Percentiles rank a stretch among this genome's conserved stretches.
phyloP scores from a whole-genome alignment of 2,329 filamentous ascomycete genomes.

The Zalaria sp. region DNA sequence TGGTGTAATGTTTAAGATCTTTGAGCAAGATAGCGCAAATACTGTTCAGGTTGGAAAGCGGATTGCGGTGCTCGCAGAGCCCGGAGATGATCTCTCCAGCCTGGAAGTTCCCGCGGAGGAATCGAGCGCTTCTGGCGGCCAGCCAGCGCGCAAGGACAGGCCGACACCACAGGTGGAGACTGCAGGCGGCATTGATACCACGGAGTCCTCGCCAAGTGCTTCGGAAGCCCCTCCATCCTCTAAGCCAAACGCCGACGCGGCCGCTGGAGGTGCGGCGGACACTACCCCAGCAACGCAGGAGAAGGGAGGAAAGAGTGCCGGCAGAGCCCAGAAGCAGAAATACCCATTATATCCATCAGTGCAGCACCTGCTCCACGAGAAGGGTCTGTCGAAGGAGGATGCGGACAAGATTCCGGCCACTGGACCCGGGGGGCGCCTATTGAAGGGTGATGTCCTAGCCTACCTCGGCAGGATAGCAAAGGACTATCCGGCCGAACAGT shows the following conservation, averaged over 20 bases:
- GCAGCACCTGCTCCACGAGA: slow-evolving; percentile 62
- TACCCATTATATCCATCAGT: slow-evolving; percentile 76
- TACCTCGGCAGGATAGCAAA: slow-evolving; percentile 68
- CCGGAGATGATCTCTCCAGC: slow-evolving; percentile 61
- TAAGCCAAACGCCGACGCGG: slow-evolving; percentile 12
- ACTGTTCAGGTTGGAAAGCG: slow-evolving; percentile 61
- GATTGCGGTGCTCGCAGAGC: slow-evolving; percentile 72
- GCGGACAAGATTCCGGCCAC: slow-evolving; percentile 72
- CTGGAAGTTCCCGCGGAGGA: slow-evolving; percentile 65
- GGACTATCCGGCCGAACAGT: slow-evolving; percentile 56
- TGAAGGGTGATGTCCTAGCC: slow-evolving; percentile 92
- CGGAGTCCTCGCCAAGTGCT: slow-evolving; percentile 9
- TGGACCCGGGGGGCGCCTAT: slow-evolving; percentile 72
- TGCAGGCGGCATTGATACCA: slow-evolving; percentile 7
- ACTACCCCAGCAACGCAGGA: slow-evolving; percentile 7
- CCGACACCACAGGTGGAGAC: slow-evolving; percentile 11
- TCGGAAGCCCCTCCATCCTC: slow-evolving; percentile 13
- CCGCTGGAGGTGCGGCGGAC: slow-evolving; percentile 6
- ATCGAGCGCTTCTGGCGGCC: slow-evolving; percentile 25
- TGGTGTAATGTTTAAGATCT: slow-evolving; percentile 73
- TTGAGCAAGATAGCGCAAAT: slow-evolving; percentile 59
- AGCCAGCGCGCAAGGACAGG: slow-evolving; percentile 10
- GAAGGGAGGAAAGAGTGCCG: slow-evolving; percentile 10
- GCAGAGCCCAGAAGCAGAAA: slow-evolving; percentile 47
- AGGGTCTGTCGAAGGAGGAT: slow-evolving; percentile 62